Evolutionary conservation across 2,329 filamentous ascomycete genomes (phyloP), one percentile per base, ranked within the genome.

Genomic region (Aspergillus ochraceus): DNA sequence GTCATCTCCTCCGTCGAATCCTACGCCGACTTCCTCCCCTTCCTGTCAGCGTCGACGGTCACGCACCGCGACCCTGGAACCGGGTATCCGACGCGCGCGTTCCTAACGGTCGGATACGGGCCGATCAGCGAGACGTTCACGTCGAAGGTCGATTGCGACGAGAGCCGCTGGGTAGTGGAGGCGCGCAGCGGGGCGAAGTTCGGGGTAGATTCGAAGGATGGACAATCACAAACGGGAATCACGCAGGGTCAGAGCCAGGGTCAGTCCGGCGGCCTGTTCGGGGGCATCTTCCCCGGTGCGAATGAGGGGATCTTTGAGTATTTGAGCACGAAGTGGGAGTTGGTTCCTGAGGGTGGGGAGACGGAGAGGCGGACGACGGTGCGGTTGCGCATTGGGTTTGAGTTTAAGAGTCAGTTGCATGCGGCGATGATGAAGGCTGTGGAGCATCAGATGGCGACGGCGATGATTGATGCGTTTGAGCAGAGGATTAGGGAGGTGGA

Each of bases 381-480:
- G 14, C 83, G 85, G 67, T 78, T 99, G 66, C 81, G 83, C 58
- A 88, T 99, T 67, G 85, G 88, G 63, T 97, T 93, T 74, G 86
- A 89, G 74, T 97, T 99, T 74, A 83, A 86, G 67, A 98, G 93
- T 76, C 91, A 93, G n/a, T 74, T 97, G 58, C 96, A 97, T 78
- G 88, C 88, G 47, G 87, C 90, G 20, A 81, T 97, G 71, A 95
- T 93, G 73, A 84, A 87, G 42, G 89, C 90, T 36, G 88, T 95
- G 24, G 91, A 92, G 65, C 89, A 91, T 32, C 92, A 91, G 77
- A 87, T 97, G 64, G 94, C 92, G 1, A 88, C 87, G 4, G 83
- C 90, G 64, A 97, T 99, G 92, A 90, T 98, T 65, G 88, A 91
- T 74, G 94, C 95, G 1, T 99, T 99, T 80, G 93, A 97, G 79